Conservation (phyloP, 2,329 filamentous ascomycete genomes). For the Fusarium subtropicale region DNA sequence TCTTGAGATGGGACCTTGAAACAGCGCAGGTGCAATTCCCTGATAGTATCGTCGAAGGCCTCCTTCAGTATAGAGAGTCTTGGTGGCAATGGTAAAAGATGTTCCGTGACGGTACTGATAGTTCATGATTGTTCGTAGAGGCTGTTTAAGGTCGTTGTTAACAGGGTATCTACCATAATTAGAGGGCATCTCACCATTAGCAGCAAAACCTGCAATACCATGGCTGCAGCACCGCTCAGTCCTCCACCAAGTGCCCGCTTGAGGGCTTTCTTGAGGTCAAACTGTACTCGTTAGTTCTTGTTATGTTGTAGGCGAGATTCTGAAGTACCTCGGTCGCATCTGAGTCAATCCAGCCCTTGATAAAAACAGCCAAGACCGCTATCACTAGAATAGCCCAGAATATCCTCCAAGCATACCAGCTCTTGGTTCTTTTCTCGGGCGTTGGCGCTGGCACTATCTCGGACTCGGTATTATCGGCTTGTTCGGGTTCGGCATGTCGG, state of each 20-base stretch:
- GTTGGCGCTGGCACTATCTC: background rate
- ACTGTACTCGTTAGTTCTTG: constrained; percentile 47
- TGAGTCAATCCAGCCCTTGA: constrained; percentile 24
- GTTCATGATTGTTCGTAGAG: constrained; percentile 63
- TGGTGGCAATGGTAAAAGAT: constrained; percentile 54
- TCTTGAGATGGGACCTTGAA: constrained; percentile 60
- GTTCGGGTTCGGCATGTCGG: background rate
- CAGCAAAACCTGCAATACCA: constrained; percentile 61
- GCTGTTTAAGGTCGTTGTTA: constrained; percentile 45
- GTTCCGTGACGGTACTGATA: constrained; percentile 62
- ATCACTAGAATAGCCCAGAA: constrained; percentile 13
- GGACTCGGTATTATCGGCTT: background rate
- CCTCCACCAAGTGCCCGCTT: constrained; percentile 59
- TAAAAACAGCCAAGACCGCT: constrained; percentile 1
- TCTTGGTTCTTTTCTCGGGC: constrained; percentile 3
- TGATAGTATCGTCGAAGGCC: constrained; percentile 59
- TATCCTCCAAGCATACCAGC: constrained; percentile 26
- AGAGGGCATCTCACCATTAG: constrained; percentile 54
- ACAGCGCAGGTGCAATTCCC: constrained; percentile 57
- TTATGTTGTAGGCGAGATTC: rapidly evolving
- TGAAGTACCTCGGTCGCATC: constrained; percentile 28
- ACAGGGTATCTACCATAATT: rapidly evolving
- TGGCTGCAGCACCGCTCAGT: constrained; percentile 60
- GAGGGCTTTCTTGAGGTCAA: constrained; percentile 58
- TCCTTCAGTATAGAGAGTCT: constrained; percentile 57